A percentile compares a stretch with the other conserved stretches of the same genome.
These are phyloP conservation scores for Saturnispora ahearnii DNA, from an alignment of 805 yeast species.

Conservation along the genomic window DNA sequence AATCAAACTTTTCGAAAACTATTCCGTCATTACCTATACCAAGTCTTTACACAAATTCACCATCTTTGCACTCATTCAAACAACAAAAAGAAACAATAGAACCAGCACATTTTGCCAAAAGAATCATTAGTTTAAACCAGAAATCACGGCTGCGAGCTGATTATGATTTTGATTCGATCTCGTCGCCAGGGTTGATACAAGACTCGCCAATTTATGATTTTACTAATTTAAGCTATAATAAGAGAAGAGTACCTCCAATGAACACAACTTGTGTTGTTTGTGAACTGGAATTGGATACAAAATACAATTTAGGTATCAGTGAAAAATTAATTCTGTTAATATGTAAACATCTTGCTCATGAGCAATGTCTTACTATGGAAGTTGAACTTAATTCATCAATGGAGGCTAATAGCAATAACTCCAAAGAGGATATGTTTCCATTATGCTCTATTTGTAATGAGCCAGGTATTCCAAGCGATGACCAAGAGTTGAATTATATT, in stretches of 20 bases:
- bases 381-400: constrained; percentile 21
- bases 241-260: constrained; percentile 9
- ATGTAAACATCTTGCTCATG: constrained; percentile 52
- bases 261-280: constrained; percentile 30
- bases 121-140: no score
- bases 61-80: no score
- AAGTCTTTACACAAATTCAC: no score
- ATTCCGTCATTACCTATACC: no score
- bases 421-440: constrained; percentile 18
- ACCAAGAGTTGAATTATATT: constrained; percentile 14
- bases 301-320: constrained; percentile 32
- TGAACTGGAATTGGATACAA: constrained; percentile 39
- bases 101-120: no score
- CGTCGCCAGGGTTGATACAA: neutral
- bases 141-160: no score
- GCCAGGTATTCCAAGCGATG: constrained; percentile 20
- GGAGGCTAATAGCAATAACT: constrained; percentile 2
- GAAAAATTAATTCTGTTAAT: constrained; percentile 37
- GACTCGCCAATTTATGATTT: neutral
- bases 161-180: neutral
- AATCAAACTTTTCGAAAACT: no score
- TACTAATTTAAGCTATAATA: neutral
- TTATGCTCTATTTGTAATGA: constrained; percentile 19
- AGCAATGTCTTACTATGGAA: constrained; percentile 43
- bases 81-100: no score